Base-by-base conservation (phyloP, 2,329 filamentous ascomycete genomes). In the Trichoderma pleuroti region DNA sequence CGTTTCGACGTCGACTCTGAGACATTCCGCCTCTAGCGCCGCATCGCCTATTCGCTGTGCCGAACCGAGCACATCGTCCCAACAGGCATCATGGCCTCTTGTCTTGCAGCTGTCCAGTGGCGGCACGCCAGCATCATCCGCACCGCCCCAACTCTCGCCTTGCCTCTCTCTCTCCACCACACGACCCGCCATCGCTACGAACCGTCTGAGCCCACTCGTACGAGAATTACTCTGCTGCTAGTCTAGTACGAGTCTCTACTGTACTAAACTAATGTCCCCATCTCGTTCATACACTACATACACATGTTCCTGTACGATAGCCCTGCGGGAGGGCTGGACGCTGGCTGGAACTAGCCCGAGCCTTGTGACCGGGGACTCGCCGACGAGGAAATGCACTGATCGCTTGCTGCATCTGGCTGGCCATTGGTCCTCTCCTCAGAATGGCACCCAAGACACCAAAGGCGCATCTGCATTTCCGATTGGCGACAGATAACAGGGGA, bases 391-490 rank as follows among this genome's bases (percentile, higher is more conserved):
- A 54, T 24, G 30, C 61, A 62, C 62, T 62, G 69, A 71, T 67
- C 69, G 18, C 39, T 66, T 54, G 68, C 64, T 59, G 52, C 56
- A 59, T 46, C 61, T 14, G 26, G 11, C 18, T 12, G 12, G 16
- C 7, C 36, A 63, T 63, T 63, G 60, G 60, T 49, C 42, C 32
- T 56, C 30, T 36, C 46, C 46, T 54, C 61, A 18, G n/a, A 66
- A 69, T 59, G 59, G 60, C 65, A 36, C 36, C 46, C 36, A 60
- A 71, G 70, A 70, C 70, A 52, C 34, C 34, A 24, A 57, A 61
- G 2, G 18, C 65, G 21, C n/a, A 39, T 59, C 54, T 60, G 65
- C 49, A 52, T 68, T 52, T 71, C 70, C 65, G 70, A 71, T 71
- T 71, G 70, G 70, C 66, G 57, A 61, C 52, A 14, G 14, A 28